Evolutionary conservation across 2,329 filamentous ascomycete genomes (phyloP).

Genomic region (Coniella vitis): DNA sequence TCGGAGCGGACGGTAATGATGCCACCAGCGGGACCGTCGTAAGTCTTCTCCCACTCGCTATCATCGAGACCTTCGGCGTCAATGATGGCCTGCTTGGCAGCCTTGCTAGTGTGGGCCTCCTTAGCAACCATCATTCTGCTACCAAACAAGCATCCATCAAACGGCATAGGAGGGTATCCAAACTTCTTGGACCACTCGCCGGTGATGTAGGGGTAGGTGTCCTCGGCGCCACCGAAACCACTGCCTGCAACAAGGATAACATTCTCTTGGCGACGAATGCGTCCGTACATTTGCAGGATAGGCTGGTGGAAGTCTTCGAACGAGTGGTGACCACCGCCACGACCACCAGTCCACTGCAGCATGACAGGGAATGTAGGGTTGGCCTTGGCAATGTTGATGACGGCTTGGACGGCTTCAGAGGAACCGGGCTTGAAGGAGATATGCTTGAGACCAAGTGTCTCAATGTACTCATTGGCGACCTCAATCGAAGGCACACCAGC

Average conservation of each 20-base stretch:
- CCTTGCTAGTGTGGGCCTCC: constrained; percentile 81
- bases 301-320: constrained; percentile 94
- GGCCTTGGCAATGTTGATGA: constrained; percentile 90
- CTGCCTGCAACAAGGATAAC: constrained; percentile 85
- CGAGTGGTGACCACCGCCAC: constrained; percentile 90
- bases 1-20: constrained; percentile 95
- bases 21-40: constrained; percentile 84
- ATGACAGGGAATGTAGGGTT: constrained; percentile 90
- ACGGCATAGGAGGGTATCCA: constrained; percentile 88
- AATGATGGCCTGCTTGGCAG: constrained; percentile 84
- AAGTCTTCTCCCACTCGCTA: constrained; percentile 82
- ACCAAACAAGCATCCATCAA: constrained; percentile 84
- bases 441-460: constrained; percentile 86
- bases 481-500: constrained; percentile 91
- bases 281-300: constrained; percentile 82
- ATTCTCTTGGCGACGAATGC: constrained; percentile 79
- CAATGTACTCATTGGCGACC: constrained; percentile 87
- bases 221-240: constrained; percentile 83
- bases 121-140: constrained; percentile 94
- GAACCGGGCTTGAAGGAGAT: constrained; percentile 94
- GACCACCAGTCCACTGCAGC: constrained; percentile 90
- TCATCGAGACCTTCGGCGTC: constrained; percentile 80
- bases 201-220: constrained; percentile 88
- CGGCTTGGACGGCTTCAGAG: constrained; percentile 76
- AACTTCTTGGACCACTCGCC: constrained; percentile 82